Evolutionary conservation across 2,329 filamentous ascomycete genomes (phyloP).

Genomic region (Plenodomus lindquistii): DNA sequence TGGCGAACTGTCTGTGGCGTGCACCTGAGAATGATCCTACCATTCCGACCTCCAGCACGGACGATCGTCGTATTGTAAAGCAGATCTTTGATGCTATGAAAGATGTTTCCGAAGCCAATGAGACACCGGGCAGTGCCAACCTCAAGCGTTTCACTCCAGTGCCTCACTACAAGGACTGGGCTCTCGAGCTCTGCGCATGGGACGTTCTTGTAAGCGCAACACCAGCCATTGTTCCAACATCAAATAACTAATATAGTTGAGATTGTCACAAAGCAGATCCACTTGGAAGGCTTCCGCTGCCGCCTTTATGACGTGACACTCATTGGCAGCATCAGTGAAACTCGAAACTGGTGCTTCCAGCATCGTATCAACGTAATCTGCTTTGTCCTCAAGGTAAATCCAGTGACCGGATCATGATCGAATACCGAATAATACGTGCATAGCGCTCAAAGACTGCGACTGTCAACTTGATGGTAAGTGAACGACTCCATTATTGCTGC

Average conservation of each 20-base stretch:
- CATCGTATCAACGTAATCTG: slow-evolving; percentile 16
- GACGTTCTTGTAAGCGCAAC: slow-evolving; percentile 7
- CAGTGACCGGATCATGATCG: neutral
- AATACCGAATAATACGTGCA: neutral
- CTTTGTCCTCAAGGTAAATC: slow-evolving; percentile 8
- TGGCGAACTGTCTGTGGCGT: no score
- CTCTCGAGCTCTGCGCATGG: slow-evolving; percentile 17
- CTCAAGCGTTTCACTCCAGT: slow-evolving; percentile 13
- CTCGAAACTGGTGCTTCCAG: slow-evolving; percentile 12
- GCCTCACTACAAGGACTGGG: slow-evolving; percentile 10
- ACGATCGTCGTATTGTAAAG: slow-evolving; percentile 3
- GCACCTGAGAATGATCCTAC: slow-evolving; percentile 7
- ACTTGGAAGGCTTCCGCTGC: slow-evolving; percentile 10
- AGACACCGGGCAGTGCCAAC: slow-evolving; percentile 9
- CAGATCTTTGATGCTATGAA: slow-evolving; percentile 10
- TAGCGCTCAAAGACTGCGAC: slow-evolving; percentile 9
- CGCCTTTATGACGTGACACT: slow-evolving; percentile 13
- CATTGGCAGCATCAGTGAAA: slow-evolving; percentile 13
- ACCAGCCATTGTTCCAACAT: neutral
- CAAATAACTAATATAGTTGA: neutral
- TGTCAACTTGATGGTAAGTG: slow-evolving; percentile 14
- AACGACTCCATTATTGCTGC: neutral
- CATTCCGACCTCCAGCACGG: slow-evolving; percentile 8
- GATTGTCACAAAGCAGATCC: slow-evolving; percentile 7
- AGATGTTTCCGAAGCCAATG: slow-evolving; percentile 5